Evolutionary conservation across 371 early-diverging fungal species (phyloP), one percentile per base, ranked within the genome.

Genomic region (Phascolomyces articulosus): DNA sequence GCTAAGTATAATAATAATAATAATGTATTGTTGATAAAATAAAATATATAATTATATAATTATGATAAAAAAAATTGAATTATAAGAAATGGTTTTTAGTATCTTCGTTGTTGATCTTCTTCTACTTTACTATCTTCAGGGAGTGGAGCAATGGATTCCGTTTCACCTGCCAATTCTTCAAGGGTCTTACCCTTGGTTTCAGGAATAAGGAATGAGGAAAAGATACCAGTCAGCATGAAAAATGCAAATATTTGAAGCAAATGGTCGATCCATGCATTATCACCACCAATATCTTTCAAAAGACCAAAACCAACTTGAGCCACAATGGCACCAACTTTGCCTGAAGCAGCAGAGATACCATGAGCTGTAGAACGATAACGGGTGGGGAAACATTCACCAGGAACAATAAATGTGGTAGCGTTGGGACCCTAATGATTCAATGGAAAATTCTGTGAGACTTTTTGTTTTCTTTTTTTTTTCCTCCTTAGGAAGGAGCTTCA

Each of bases 321-420:
- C 60, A 91, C 60, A 58, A 95, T 92, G 47, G 96, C 94, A 40
- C 95, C 95, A 24, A 90, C 60, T 77, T 96, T 96, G 49, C 95
- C 95, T 58, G 85, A 75, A 27, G 93, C 95, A 24, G 95, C 95
- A 53, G 93, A 92, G 73, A 95, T 92, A 74, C 96, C 96, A 71
- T 95, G 95, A 55, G 91, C 88, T 9, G 94, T 91, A 0, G 94
- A 89, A 31, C 94, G 84, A 79, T 88, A 91, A 31, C 92, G 89
- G 29, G 96, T 95, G 16, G 96, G 95, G 85, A 90, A 95, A 55
- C 86, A 83, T 80, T 96, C 96, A 65, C 91, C 90, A 58, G 96
- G 94, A 55, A 93, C 81, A 63, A 93, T 86, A 58, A 66, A 95
- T 54, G 95, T 94, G 40, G 96, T 95, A 7, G 91, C 69, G 79